phyloP scores from a whole-genome alignment of 352 stramenopile species.

The Lagenidium giganteum region DNA sequence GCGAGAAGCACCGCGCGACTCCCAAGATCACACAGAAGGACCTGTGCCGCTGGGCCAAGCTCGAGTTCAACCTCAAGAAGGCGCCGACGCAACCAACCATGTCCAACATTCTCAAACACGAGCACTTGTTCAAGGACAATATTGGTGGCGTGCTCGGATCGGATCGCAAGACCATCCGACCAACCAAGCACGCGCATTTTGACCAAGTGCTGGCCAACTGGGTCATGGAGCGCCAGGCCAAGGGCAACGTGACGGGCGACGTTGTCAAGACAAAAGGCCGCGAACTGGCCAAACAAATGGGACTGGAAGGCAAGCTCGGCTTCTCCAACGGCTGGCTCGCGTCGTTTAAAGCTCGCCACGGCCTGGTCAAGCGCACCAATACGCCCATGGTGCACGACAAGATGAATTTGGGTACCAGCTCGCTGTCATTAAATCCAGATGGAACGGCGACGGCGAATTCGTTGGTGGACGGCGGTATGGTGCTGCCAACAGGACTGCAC shows the following conservation, averaged over 20 bases:
- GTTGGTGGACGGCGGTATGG: slow-evolving; percentile 51
- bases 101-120: slow-evolving; percentile 85
- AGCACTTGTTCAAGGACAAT: slow-evolving; percentile 83
- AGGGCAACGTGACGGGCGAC: slow-evolving; percentile 84
- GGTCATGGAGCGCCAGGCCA: slow-evolving; percentile 88
- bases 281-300: slow-evolving; percentile 81
- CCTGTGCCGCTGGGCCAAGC: slow-evolving; percentile 82
- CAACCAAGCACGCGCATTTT: slow-evolving; percentile 69
- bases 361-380: slow-evolving; percentile 61
- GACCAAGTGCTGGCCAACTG: slow-evolving; percentile 85
- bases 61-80: slow-evolving; percentile 84
- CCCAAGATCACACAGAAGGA: slow-evolving; percentile 89
- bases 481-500: slow-evolving; percentile 33
- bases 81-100: slow-evolving; percentile 77
- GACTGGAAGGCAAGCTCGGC: slow-evolving; percentile 69
- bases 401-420: slow-evolving; percentile 4
- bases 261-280: slow-evolving; percentile 85
- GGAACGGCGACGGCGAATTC: slow-evolving; percentile 14
- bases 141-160: slow-evolving; percentile 70
- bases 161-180: slow-evolving; percentile 82
- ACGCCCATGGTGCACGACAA: slow-evolving; percentile 35
- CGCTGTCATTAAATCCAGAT: no score
- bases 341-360: slow-evolving; percentile 81
- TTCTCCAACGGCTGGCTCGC: slow-evolving; percentile 86
- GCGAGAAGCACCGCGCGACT: slow-evolving; percentile 80